Evolutionary conservation across 2,329 filamentous ascomycete genomes (phyloP), one percentile per base, ranked within the genome.

Genomic region (Sclerotinia nivalis): DNA sequence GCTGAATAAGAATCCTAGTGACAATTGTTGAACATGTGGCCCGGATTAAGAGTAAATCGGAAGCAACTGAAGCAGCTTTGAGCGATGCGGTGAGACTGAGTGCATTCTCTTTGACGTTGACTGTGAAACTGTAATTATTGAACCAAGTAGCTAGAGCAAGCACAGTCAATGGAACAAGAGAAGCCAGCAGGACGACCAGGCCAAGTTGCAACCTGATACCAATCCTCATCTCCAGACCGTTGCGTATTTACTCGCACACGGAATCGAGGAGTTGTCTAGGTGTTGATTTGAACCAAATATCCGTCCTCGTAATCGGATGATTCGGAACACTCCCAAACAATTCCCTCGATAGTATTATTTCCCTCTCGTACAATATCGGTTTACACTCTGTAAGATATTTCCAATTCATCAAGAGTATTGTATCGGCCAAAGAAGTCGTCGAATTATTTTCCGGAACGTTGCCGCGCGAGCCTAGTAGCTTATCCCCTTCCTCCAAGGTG

Each of bases 121-220:
- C 82, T 34, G 90, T 86, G 74, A 90, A 89, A 71, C 83, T 81
- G 77, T 88, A 85, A 72, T 87, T 89, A 68, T 88, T 88, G 72
- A 86, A 79, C 84, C 84, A 85, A 4, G 90, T 92, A 76, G 93
- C 92, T 72, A 97, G 87, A 22, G 93, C 89, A 72, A 97, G 86
- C 72, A 97, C 88, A 69, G 90, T 88, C 72, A 97, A 86, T 68
- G 90, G 89, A 70, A 91, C 82, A 70, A 96, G 86, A 62, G 93
- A 89, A 71, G 91, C 88, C 71, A 93, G 78, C 73, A 96, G 83
- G 76, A 97, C 92, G 73, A 97, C 85, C 79, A 89, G 85, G 74
- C 89, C 92, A 76, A 97, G 86, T 86, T 97, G 94, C 82, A 94
- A 90, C 75, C 93, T 88, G 77, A 97, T 97, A 70, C 91, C 90